Evolutionary conservation across 805 yeast genomes (phyloP).

Genomic region (Kazachstania psychrophila): DNA sequence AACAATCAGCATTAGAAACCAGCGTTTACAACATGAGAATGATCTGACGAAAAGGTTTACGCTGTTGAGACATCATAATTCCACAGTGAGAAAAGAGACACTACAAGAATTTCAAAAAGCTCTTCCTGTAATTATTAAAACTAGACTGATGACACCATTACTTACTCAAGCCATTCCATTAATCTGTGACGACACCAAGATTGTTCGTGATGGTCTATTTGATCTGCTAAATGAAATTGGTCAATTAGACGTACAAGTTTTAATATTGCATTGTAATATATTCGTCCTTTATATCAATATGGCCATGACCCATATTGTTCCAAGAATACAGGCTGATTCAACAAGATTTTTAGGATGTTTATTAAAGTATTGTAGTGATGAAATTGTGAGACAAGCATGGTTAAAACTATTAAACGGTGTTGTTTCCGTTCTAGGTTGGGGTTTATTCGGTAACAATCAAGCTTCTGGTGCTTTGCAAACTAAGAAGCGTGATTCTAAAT

Average conservation of each 20-base stretch:
- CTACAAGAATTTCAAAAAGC: constrained; percentile 42
- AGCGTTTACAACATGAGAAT: constrained; percentile 30
- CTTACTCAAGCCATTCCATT: constrained; percentile 26
- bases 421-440: constrained; percentile 71
- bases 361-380: constrained; percentile 43
- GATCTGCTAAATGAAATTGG: constrained; percentile 42
- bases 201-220: constrained; percentile 53
- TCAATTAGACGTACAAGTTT: constrained; percentile 41
- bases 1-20: constrained; percentile 27
- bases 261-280: constrained; percentile 51
- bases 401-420: constrained; percentile 58
- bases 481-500: constrained; percentile 17
- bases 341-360: constrained; percentile 56
- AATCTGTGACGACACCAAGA: constrained; percentile 47
- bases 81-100: constrained; percentile 63
- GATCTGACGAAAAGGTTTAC: constrained; percentile 56
- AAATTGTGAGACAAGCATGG: constrained; percentile 56
- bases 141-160: constrained; percentile 25
- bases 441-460: constrained; percentile 22
- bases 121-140: constrained; percentile 36
- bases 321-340: constrained; percentile 67
- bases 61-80: constrained; percentile 64
- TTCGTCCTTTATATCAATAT: constrained; percentile 70
- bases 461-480: constrained; percentile 16
- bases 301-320: constrained; percentile 87